Evolutionary conservation across 1,284 basidiomycete species (phyloP), one percentile per base, ranked within the genome.

Genomic region (Puccinia hordei): DNA sequence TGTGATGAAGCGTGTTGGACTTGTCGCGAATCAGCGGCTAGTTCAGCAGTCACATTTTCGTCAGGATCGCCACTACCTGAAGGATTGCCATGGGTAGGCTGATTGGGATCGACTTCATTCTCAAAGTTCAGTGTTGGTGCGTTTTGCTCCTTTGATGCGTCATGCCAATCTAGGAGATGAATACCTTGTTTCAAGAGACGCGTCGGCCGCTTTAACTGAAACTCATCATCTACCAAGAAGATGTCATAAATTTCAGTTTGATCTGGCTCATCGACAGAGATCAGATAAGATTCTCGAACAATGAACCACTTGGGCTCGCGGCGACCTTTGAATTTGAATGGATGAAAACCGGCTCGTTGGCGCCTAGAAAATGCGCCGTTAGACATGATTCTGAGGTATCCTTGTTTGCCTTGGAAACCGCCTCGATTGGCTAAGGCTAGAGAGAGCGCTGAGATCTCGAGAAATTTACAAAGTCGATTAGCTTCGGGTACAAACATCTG

Each of bases 401-500:
- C 96, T 12, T 93, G 95, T 86, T 99, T 99, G 83, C 92, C 88
- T 82, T 89, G 88, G 82, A 87, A 87, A 2, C 95, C 95, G 9
- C 94, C 93, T 6, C 91, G 90, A 53, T 90, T 92, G 0, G 95
- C 93, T 9, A 96, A 89, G 8, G 90, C 87, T 76, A 98, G 90
- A 1, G 92, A 95, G 38, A 99, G 87, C 0, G 95, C 91, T 68
- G 93, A 95, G 68, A 99, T 89, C 86, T 99, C 97, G 78, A 99
- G 90, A 87, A 99, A 99, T n/a, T 91, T 91, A 81, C 93, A 92
- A 0, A 99, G 87, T 33, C 95, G 90, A 84, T 98, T 99, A 0
- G 94, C 91, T 63, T 95, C 91, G 0, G 96, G 93, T 83, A 95
- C 93, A 87, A 98, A 98, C 93, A 98, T 97, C 93, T 97, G 82